These are phyloP conservation scores for Neoascochyta sp. DNA, from an alignment of 2,329 filamentous ascomycete species.

Conservation along the genomic window DNA sequence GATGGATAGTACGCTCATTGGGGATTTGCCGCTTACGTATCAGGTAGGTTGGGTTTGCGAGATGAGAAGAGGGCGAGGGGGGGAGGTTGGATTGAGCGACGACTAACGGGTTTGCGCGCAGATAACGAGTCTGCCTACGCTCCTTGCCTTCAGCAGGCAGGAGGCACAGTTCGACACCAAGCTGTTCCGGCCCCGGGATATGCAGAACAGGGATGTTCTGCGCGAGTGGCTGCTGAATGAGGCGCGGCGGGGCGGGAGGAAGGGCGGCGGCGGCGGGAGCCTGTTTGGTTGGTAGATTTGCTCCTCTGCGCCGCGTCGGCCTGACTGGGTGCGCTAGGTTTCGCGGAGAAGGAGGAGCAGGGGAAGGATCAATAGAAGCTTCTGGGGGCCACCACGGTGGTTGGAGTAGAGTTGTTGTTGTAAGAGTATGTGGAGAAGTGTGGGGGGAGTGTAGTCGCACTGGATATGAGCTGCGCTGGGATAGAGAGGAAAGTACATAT, in stretches of 20 bases:
- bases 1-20: constrained; percentile 46
- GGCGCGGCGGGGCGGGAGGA: constrained; percentile 44
- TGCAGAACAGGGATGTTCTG: constrained; percentile 46
- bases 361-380: too few species aligned
- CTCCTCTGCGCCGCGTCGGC: too few species aligned
- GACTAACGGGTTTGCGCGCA: constrained; percentile 9
- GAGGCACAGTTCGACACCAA: constrained; percentile 50
- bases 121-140: constrained; percentile 48
- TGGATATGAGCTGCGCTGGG: too few species aligned
- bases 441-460: too few species aligned
- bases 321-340: too few species aligned
- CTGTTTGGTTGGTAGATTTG: constrained; percentile 39
- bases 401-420: too few species aligned
- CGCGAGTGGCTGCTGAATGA: constrained; percentile 48
- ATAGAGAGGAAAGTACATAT: too few species aligned
- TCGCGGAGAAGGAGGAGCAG: too few species aligned
- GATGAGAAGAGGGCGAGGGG: constrained; percentile 1
- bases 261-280: constrained; percentile 44
- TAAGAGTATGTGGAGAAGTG: too few species aligned
- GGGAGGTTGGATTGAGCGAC: constrained; percentile 1
- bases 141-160: constrained; percentile 49
- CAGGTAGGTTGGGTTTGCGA: constrained; percentile 25
- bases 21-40: constrained; percentile 42
- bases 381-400: too few species aligned
- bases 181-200: constrained; percentile 42